Evolutionary conservation across 176 grass and related monocot species (phyloP).

Genomic region (Eleusine indica): DNA sequence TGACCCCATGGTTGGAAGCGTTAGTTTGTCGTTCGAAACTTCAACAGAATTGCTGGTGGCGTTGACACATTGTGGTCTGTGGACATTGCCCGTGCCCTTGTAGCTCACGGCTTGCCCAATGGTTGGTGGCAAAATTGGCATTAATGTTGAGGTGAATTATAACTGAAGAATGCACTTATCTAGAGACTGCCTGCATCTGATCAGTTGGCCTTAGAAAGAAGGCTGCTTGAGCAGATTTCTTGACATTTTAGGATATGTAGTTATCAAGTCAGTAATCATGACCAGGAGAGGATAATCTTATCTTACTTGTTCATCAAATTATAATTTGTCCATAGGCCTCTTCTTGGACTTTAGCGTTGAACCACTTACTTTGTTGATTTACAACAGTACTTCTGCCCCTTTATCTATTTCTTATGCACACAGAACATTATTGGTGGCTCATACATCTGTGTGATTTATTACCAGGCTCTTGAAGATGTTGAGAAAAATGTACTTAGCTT

Average conservation of each 20-base stretch:
- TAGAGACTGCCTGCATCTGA: constrained; percentile 3
- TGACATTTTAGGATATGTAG: not conserved
- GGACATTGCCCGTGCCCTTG: not conserved
- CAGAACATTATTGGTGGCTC: not conserved
- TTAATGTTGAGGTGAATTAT: not conserved
- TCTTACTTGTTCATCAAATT: constrained; percentile 8
- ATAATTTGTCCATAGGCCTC: not conserved
- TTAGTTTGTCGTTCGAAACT: not conserved
- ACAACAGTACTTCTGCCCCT: not conserved
- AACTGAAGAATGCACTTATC: not conserved
- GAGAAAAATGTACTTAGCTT: constrained; percentile 78
- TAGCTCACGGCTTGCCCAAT: not conserved
- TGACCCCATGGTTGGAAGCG: not conserved
- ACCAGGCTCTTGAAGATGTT: constrained; percentile 87
- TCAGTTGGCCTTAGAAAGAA: not conserved
- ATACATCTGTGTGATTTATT: constrained; percentile 23
- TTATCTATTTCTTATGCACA: constrained; percentile 3
- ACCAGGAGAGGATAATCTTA: not conserved
- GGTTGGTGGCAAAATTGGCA: not conserved
- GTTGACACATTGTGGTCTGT: not conserved
- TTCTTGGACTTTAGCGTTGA: not conserved
- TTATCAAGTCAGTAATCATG: constrained; percentile 6
- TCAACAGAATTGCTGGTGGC: not conserved
- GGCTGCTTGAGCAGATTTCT: not conserved
- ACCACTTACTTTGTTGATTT: constrained; percentile 13